Evolutionary conservation across 305 asterid genomes (phyloP).

Genomic region (Lippia alba): DNA sequence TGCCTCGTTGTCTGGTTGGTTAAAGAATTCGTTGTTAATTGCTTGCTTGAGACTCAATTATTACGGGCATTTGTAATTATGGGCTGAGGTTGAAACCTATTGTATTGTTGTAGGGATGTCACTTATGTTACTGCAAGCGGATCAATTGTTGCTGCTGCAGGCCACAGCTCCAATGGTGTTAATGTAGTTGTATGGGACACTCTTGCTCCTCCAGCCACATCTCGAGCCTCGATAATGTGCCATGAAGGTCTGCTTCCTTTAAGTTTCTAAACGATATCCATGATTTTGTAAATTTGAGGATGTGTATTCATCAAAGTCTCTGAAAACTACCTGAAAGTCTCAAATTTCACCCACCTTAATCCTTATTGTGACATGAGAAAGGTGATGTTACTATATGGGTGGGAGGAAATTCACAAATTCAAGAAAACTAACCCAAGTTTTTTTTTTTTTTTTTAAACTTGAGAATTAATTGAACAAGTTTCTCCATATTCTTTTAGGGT

Average conservation of each 20-base stretch:
- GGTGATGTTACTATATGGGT: constrained; percentile 4
- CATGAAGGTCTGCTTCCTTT: constrained; percentile 80
- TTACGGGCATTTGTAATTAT: constrained; percentile 24
- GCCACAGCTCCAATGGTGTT: constrained; percentile 86
- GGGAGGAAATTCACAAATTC: too few relatives aligned
- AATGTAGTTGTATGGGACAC: constrained; percentile 99
- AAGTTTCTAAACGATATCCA: constrained; percentile 23
- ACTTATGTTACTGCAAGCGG: constrained; percentile 94
- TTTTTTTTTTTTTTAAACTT: too few relatives aligned
- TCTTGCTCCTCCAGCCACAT: constrained; percentile 94
- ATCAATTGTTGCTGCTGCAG: constrained; percentile 96
- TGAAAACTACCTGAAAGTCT: background rate
- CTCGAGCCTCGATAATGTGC: constrained; percentile 98
- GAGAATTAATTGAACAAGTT: background rate
- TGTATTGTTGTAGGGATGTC: constrained; percentile 73
- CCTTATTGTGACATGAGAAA: constrained; percentile 13
- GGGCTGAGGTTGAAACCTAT: constrained; percentile 16
- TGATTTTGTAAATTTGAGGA: constrained; percentile 29
- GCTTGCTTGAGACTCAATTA: constrained; percentile 24
- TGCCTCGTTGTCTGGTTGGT: constrained; percentile 14
- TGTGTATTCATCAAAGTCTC: constrained; percentile 10
- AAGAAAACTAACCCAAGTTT: too few relatives aligned
- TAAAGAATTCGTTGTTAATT: constrained; percentile 14
- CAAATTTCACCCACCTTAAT: constrained; percentile 9
- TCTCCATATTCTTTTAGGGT: constrained; percentile 4